These are phyloP conservation scores for Letharia lupina DNA, from an alignment of 495 filamentous ascomycete species.

Conservation along the genomic window DNA sequence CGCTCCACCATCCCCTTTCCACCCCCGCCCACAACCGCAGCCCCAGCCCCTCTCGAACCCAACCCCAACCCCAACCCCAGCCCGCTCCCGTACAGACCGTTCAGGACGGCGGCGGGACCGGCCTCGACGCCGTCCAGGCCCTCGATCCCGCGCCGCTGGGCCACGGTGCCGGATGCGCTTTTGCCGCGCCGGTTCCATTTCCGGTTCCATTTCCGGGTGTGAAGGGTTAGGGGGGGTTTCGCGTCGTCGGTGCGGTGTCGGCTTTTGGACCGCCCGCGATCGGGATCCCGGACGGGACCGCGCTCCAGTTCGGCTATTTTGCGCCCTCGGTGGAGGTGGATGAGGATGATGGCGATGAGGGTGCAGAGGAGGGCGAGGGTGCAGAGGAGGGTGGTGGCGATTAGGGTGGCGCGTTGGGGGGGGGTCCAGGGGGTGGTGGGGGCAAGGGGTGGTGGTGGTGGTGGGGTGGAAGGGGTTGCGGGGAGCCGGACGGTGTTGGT, in stretches of 20 bases:
- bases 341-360: not conserved
- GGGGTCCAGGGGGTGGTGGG: not conserved
- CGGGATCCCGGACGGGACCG: too few species aligned
- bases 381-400: constrained; percentile 7
- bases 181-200: not conserved
- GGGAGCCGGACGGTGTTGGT: not conserved
- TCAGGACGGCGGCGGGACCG: constrained; percentile 3
- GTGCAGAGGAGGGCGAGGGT: not conserved
- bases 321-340: not conserved
- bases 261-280: too few species aligned
- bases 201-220: too few species aligned
- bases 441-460: not conserved
- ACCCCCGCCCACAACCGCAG: not conserved
- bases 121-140: not conserved
- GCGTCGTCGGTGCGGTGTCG: too few species aligned
- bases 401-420: constrained; percentile 7
- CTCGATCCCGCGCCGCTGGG: not conserved
- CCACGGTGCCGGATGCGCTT: not conserved
- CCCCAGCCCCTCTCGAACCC: not conserved
- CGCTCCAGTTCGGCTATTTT: not conserved
- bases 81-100: constrained; percentile 4
- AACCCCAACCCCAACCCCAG: not conserved
- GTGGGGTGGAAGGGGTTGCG: not conserved
- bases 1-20: not conserved
- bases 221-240: too few species aligned